phyloP scores from a whole-genome alignment of 208 protist species.

The Histomonas meleagridis region DNA sequence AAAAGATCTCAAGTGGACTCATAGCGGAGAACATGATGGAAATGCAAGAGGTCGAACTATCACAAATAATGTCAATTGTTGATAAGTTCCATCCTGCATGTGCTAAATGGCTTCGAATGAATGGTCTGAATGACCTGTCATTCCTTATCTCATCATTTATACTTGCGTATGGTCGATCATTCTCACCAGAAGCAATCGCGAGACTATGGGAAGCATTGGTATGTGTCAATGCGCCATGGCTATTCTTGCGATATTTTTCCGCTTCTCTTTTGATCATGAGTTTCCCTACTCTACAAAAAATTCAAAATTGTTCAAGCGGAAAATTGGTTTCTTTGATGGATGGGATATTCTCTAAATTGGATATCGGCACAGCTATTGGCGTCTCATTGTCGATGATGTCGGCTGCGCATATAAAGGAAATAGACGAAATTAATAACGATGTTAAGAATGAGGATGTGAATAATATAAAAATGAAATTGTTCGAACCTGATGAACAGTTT shows the following conservation, averaged over 20 bases:
- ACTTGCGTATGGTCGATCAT: background rate
- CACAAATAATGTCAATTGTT: background rate
- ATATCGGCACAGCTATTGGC: background rate
- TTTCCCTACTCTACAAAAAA: background rate
- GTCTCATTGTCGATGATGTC: background rate
- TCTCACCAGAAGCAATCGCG: background rate
- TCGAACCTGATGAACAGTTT: too few relatives aligned
- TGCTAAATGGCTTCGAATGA: background rate
- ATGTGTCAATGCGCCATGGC: background rate
- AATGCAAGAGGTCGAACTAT: background rate
- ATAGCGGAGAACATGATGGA: background rate
- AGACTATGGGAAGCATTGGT: background rate
- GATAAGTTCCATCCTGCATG: background rate
- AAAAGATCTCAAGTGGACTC: background rate
- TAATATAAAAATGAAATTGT: too few relatives aligned
- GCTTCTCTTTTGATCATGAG: background rate
- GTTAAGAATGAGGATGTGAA: too few relatives aligned
- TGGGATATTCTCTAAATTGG: background rate
- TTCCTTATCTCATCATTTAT: background rate
- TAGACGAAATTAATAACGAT: too few relatives aligned
- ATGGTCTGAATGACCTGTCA: background rate
- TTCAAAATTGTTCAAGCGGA: background rate
- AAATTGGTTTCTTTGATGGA: background rate
- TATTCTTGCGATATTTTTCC: background rate
- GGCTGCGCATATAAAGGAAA: too few relatives aligned